Percentiles rank a stretch among this genome's conserved stretches.
Conservation (phyloP, 169 alveolate species). For the Plasmodium cynomolgi region DNA sequence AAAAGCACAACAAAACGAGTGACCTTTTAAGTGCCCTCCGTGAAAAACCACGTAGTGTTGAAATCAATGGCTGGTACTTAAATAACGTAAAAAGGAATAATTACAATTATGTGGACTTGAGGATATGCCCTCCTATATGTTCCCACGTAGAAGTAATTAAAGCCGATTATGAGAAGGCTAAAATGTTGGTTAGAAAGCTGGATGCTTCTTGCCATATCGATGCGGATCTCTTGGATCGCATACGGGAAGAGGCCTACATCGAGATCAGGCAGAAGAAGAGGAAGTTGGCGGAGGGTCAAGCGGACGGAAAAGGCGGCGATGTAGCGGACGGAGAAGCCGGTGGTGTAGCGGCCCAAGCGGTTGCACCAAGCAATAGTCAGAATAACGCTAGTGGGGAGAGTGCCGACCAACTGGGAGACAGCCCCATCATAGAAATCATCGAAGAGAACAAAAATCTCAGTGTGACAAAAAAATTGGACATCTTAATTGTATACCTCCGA, state of each 20-base stretch:
- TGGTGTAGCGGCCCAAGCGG: not conserved
- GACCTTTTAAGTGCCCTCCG: conserved; percentile 6
- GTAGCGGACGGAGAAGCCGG: not conserved
- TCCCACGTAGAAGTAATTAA: conserved; percentile 51
- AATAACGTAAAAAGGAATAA: conserved; percentile 44
- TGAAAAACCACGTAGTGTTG: conserved; percentile 26
- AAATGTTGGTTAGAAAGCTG: conserved; percentile 19
- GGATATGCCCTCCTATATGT: conserved; percentile 70
- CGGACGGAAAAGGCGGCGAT: not conserved
- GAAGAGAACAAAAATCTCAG: conserved; percentile 19
- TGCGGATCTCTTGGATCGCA: not conserved
- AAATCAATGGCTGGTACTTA: conserved; percentile 19
- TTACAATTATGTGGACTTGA: conserved; percentile 36
- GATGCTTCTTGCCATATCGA: conserved; percentile 56
- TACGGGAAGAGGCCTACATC: conserved; percentile 11
- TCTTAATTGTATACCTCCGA: conserved; percentile 39
- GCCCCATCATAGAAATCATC: conserved; percentile 23
- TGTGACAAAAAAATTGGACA: conserved; percentile 31
- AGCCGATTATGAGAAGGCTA: conserved; percentile 55
- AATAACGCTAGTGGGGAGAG: not conserved
- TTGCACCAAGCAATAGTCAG: not conserved
- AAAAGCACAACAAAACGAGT: conserved; percentile 3
- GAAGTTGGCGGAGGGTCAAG: not conserved
- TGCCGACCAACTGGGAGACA: conserved; percentile 4
- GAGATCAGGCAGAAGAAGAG: conserved; percentile 8